Conservation (phyloP, 1,284 basidiomycete species). For the Marasmius fiardii region DNA sequence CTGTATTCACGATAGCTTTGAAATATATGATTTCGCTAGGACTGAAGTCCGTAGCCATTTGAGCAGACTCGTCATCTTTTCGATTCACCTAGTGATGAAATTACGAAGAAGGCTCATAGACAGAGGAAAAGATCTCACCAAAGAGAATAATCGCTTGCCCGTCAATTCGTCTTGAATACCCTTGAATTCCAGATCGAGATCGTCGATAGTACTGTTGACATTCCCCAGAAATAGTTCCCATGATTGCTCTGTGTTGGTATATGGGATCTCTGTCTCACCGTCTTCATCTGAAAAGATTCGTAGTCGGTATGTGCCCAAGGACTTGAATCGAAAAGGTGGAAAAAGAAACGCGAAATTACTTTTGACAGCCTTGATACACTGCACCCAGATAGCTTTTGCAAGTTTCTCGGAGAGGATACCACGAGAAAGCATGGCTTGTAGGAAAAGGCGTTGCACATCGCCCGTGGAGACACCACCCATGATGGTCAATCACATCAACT, state of each 20-base stretch:
- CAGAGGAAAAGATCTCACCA: slow-evolving; percentile 38
- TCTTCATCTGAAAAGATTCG: slow-evolving; percentile 41
- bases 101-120: neutral
- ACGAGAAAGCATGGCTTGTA: slow-evolving; percentile 74
- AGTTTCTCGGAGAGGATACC: slow-evolving; percentile 59
- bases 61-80: slow-evolving; percentile 74
- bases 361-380: slow-evolving; percentile 62
- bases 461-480: slow-evolving; percentile 39
- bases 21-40: slow-evolving; percentile 78
- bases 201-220: slow-evolving; percentile 61
- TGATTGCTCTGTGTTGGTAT: slow-evolving; percentile 38
- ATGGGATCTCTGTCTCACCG: slow-evolving; percentile 42
- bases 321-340: neutral
- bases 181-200: slow-evolving; percentile 69
- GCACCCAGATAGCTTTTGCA: slow-evolving; percentile 62
- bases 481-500: slow-evolving; percentile 15
- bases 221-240: slow-evolving; percentile 60
- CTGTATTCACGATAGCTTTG: slow-evolving; percentile 66
- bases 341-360: slow-evolving; percentile 30
- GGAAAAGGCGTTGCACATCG: slow-evolving; percentile 72
- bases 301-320: neutral
- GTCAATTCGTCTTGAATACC: slow-evolving; percentile 59
- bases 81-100: slow-evolving; percentile 58
- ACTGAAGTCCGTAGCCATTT: slow-evolving; percentile 79
- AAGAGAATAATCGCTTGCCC: slow-evolving; percentile 59